phyloP scores from a whole-genome alignment of 441 rosid genomes.

The Breynia disticha region DNA sequence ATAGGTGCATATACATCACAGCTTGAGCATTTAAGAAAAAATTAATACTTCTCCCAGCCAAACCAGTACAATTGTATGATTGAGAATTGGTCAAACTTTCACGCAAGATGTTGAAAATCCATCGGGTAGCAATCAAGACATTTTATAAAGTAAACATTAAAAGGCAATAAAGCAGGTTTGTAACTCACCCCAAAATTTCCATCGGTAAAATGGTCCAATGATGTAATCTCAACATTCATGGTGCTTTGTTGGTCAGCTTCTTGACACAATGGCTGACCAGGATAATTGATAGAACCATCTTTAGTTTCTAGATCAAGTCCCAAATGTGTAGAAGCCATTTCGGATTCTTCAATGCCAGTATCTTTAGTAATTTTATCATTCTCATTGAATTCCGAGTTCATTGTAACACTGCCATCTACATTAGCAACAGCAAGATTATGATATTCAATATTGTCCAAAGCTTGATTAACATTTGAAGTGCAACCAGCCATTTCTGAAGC shows the following conservation, averaged over 20 bases:
- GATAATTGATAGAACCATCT: slow-evolving; percentile 21
- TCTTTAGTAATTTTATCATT: slow-evolving; percentile 19
- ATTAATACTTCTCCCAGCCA: too few relatives aligned
- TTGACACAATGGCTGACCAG: slow-evolving; percentile 21
- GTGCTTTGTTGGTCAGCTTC: slow-evolving; percentile 31
- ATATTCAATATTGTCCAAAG: slow-evolving; percentile 24
- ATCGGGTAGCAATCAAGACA: slow-evolving; percentile 1
- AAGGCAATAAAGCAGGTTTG: neutral
- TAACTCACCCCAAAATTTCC: slow-evolving; percentile 48
- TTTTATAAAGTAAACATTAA: slow-evolving; percentile 10
- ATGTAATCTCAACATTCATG: slow-evolving; percentile 29
- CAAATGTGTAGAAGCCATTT: slow-evolving; percentile 12
- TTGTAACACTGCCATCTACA: slow-evolving; percentile 23
- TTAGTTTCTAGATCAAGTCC: slow-evolving; percentile 22
- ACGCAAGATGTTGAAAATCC: too few relatives aligned
- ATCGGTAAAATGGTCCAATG: slow-evolving; percentile 18
- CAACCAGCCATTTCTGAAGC: slow-evolving; percentile 27
- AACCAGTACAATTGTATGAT: too few relatives aligned
- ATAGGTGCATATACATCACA: too few relatives aligned
- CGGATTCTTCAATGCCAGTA: slow-evolving; percentile 28
- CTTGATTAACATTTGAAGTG: slow-evolving; percentile 28
- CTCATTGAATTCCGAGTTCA: slow-evolving; percentile 28
- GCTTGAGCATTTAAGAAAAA: too few relatives aligned
- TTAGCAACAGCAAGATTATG: slow-evolving; percentile 15
- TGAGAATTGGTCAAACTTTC: too few relatives aligned